These are phyloP conservation scores for Stagonosporopsis vannaccii DNA, from an alignment of 2,329 filamentous ascomycete species.

Conservation along the genomic window DNA sequence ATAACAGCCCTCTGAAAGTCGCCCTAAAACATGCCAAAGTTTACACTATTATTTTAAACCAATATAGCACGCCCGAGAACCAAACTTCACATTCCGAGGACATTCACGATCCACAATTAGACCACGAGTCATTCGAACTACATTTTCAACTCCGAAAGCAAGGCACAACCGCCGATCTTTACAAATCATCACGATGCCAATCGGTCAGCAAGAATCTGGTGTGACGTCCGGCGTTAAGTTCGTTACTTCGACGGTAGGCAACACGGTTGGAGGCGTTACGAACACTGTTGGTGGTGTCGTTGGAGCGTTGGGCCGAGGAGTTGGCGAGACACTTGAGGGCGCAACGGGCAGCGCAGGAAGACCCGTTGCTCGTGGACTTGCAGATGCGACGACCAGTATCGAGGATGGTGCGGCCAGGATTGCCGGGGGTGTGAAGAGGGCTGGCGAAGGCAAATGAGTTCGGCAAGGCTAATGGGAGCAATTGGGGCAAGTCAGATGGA, in stretches of 20 bases:
- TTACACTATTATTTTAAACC: slow-evolving; percentile 7
- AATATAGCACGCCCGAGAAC: slow-evolving; percentile 11
- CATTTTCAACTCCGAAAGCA: neutral
- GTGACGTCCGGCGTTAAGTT: slow-evolving; percentile 62
- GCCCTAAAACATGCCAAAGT: slow-evolving; percentile 6
- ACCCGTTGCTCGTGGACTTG: slow-evolving; percentile 53
- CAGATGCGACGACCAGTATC: slow-evolving; percentile 54
- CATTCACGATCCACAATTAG: neutral
- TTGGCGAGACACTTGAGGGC: slow-evolving; percentile 56
- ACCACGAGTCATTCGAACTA: neutral
- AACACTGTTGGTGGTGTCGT: slow-evolving; percentile 63
- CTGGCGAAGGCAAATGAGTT: slow-evolving; percentile 55
- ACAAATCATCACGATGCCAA: slow-evolving; percentile 37
- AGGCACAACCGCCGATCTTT: slow-evolving; percentile 2
- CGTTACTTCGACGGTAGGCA: slow-evolving; percentile 63
- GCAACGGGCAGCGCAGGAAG: slow-evolving; percentile 55
- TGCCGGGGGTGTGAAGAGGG: slow-evolving; percentile 56
- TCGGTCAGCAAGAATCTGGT: slow-evolving; percentile 52
- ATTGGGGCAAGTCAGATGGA: neutral
- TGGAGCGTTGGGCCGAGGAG: slow-evolving; percentile 54
- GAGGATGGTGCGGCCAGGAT: slow-evolving; percentile 53
- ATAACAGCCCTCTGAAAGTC: slow-evolving; percentile 9
- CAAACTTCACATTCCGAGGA: slow-evolving; percentile 1
- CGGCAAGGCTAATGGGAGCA: neutral
- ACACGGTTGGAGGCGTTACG: slow-evolving; percentile 61